Evolutionary conservation across 306 rosid species (phyloP).

Genomic region (Castanea crenata): DNA sequence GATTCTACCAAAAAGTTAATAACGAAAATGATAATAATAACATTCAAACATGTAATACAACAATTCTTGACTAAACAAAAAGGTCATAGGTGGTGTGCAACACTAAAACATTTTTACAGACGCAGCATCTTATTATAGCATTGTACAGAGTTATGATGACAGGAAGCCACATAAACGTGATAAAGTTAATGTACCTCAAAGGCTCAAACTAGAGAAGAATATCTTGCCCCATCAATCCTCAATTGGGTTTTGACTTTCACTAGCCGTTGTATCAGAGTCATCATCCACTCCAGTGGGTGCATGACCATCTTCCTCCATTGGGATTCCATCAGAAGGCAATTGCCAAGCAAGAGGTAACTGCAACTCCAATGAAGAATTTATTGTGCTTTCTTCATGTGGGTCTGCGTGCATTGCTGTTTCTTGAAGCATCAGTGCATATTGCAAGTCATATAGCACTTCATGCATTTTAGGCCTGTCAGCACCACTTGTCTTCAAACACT

Average conservation of each 20-base stretch:
- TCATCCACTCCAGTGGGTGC: slow-evolving; percentile 18
- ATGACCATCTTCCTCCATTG: slow-evolving; percentile 25
- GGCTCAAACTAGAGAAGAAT: not conserved
- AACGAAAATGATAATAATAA: too few relatives aligned
- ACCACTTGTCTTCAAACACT: slow-evolving; percentile 39
- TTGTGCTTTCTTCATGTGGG: slow-evolving; percentile 32
- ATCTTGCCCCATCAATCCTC: slow-evolving; percentile 30
- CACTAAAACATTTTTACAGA: not conserved
- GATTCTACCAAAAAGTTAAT: too few relatives aligned
- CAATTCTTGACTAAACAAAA: too few relatives aligned
- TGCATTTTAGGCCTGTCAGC: slow-evolving; percentile 50
- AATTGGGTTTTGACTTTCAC: not conserved
- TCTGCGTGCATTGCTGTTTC: slow-evolving; percentile 13
- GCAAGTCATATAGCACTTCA: slow-evolving; percentile 55
- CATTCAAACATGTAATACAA: too few relatives aligned
- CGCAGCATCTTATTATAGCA: not conserved
- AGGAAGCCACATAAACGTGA: not conserved
- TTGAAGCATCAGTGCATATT: slow-evolving; percentile 53
- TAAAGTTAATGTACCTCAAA: not conserved
- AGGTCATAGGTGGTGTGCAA: too few relatives aligned
- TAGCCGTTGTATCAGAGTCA: slow-evolving; percentile 12
- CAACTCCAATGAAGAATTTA: slow-evolving; percentile 26
- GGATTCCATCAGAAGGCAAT: slow-evolving; percentile 35
- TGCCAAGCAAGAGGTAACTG: slow-evolving; percentile 20
- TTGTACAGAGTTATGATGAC: not conserved